Evolutionary conservation across 139 green algal species (phyloP), one percentile per base, ranked within the genome.

Genomic region (Volvox reticuliferus): DNA sequence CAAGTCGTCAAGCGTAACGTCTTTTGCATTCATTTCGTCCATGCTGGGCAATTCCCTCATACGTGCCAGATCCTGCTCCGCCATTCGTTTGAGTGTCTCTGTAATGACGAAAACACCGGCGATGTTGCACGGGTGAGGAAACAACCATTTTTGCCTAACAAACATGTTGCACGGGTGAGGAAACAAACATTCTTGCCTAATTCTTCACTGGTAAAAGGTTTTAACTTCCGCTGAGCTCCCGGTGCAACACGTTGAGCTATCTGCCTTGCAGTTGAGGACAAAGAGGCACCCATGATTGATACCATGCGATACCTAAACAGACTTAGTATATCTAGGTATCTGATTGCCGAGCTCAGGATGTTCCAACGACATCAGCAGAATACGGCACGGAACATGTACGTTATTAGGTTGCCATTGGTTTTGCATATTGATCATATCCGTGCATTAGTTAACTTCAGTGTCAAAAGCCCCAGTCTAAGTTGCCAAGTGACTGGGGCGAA

Each of bases 21-120:
- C 86, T 37, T 93, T 93, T 2, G 30, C 3, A 37, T 77, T 86
- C 12, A 93, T 71, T 22, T 93, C 91, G 0, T 93, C 91, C 16
- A 87, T n/a, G 71, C 79, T 91, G n/a, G 86, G 78, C 26, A 91
- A 28, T 26, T 89, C 86, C 13, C 33, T 67, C 86, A 91, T 91
- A 26, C 91, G 86, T 28, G 75, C 79, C 26, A 89, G 86, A 3
- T 93, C 91, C 61, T 93, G 35, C 14, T 73, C 79, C 6, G 69
- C 91, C 18, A 93, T 86, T 2, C 84, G 79, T 26, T 83, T 91
- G 30, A 93, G 37, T 6, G 81, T 55, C 12, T 78, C 90, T 93
- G 90, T 82, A 81, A n/a, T 35, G 76, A 20, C 17, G 67, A 14
- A 75, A 55, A 55, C 44, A 55, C 44, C 5, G 44, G 44, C 44